A percentile compares a stretch with the other conserved stretches of the same genome.
These are phyloP conservation scores for Ochromonas danica DNA, from an alignment of 108 stramenopile species.

Conservation along the genomic window DNA sequence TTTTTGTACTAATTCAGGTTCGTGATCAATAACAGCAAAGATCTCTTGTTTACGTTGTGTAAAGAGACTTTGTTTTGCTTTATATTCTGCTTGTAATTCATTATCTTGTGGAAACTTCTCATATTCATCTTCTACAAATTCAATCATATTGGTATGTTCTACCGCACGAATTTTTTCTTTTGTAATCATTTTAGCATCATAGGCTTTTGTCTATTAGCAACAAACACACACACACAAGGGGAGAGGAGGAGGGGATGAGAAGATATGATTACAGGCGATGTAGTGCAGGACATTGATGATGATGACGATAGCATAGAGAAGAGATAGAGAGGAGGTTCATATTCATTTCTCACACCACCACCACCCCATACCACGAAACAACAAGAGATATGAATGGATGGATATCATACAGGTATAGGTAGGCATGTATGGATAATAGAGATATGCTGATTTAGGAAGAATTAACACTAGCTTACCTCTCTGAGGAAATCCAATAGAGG, in stretches of 20 bases:
- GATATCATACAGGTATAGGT: too few species aligned
- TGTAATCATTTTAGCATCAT: slow-evolving; percentile 48
- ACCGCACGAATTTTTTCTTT: slow-evolving; percentile 31
- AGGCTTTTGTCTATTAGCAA: slow-evolving; percentile 7
- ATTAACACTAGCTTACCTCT: slow-evolving; percentile 36
- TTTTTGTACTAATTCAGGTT: not conserved
- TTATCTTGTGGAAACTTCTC: slow-evolving; percentile 1
- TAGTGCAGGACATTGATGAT: too few species aligned
- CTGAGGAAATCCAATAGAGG: slow-evolving; percentile 84
- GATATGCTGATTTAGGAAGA: too few species aligned
- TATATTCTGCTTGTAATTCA: slow-evolving; percentile 54
- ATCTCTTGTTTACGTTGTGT: slow-evolving; percentile 74
- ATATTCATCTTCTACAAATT: slow-evolving; percentile 29
- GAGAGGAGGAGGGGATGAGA: slow-evolving; percentile 71
- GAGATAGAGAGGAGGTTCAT: too few species aligned
- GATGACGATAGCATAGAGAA: too few species aligned
- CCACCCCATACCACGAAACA: not conserved
- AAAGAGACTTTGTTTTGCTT: slow-evolving; percentile 66
- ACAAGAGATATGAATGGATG: not conserved
- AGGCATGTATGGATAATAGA: too few species aligned
- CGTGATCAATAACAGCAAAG: slow-evolving; percentile 63
- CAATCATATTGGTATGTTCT: slow-evolving; percentile 25
- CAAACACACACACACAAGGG: slow-evolving; percentile 37
- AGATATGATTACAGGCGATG: slow-evolving; percentile 64
- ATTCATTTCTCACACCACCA: too few species aligned